phyloP scores from a whole-genome alignment of 805 yeast species.

The Lipomyces oligophaga region DNA sequence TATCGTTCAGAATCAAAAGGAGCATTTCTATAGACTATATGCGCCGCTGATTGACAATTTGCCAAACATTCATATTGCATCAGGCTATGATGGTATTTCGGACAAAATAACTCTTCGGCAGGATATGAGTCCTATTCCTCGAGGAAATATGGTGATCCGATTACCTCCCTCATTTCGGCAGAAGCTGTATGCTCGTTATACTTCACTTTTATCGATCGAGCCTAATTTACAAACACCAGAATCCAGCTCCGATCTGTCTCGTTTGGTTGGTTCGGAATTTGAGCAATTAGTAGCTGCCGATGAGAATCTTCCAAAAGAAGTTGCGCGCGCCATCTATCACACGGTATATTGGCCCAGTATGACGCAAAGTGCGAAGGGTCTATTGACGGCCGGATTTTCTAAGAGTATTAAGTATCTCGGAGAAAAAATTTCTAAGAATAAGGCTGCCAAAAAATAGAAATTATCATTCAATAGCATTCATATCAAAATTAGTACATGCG shows the following conservation, averaged over 20 bases:
- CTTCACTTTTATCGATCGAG: conserved; percentile 13
- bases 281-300: conserved; percentile 46
- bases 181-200: conserved; percentile 37
- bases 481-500: too few species aligned
- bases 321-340: conserved; percentile 44
- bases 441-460: too few species aligned
- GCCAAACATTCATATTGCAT: conserved; percentile 35
- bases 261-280: conserved; percentile 36
- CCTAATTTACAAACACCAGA: neutral
- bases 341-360: conserved; percentile 69
- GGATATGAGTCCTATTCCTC: conserved; percentile 40
- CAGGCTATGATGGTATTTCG: conserved; percentile 9
- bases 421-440: conserved; percentile 55
- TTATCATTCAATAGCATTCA: too few species aligned
- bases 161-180: conserved; percentile 51
- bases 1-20: conserved; percentile 74
- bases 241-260: neutral
- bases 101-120: conserved; percentile 34
- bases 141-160: conserved; percentile 43
- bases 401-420: conserved; percentile 70
- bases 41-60: conserved; percentile 54
- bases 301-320: conserved; percentile 37
- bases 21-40: conserved; percentile 67
- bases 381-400: conserved; percentile 77
- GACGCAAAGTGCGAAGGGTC: conserved; percentile 75